Percentiles rank a stretch among this genome's conserved stretches.
These are phyloP conservation scores for Pisolithus marmoratus DNA, from an alignment of 768 basidiomycete genomes.

Conservation along the genomic window DNA sequence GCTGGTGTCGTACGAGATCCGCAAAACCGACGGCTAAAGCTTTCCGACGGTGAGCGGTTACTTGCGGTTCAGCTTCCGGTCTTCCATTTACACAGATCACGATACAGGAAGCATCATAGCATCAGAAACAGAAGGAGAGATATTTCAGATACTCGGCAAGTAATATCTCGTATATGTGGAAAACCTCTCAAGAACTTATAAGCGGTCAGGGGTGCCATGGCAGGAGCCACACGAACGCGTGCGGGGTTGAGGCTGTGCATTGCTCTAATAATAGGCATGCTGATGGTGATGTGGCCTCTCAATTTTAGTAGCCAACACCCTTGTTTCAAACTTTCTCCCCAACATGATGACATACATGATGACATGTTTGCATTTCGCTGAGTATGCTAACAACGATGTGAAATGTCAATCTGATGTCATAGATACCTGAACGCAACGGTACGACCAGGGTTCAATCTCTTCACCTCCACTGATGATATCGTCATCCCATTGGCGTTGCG, in stretches of 20 bases:
- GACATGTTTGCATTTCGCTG: too few species aligned
- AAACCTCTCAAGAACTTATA: not conserved
- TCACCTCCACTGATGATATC: too few species aligned
- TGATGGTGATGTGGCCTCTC: too few species aligned
- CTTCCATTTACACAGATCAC: not conserved
- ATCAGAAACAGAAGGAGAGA: constrained; percentile 81
- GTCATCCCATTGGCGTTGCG: too few species aligned
- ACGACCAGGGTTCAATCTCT: too few species aligned
- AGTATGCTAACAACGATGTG: too few species aligned
- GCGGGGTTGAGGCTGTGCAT: constrained; percentile 20
- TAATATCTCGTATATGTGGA: not conserved
- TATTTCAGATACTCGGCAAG: constrained; percentile 46
- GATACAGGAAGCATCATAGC: constrained; percentile 60
- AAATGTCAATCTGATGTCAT: too few species aligned
- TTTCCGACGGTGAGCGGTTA: constrained; percentile 44
- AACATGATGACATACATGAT: too few species aligned
- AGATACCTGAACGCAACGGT: too few species aligned
- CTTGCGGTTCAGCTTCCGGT: not conserved
- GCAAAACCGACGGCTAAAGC: constrained; percentile 52
- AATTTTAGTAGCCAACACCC: too few species aligned
- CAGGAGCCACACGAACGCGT: constrained; percentile 75
- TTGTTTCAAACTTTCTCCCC: too few species aligned
- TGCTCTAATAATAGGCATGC: too few species aligned
- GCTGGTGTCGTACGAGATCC: constrained; percentile 68
- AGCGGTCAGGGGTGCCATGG: constrained; percentile 59